A percentile compares a stretch with the other conserved stretches of the same genome.
These are phyloP conservation scores for Cyphellophora attinorum DNA, from an alignment of 2,329 filamentous ascomycete genomes.

Conservation along the genomic window DNA sequence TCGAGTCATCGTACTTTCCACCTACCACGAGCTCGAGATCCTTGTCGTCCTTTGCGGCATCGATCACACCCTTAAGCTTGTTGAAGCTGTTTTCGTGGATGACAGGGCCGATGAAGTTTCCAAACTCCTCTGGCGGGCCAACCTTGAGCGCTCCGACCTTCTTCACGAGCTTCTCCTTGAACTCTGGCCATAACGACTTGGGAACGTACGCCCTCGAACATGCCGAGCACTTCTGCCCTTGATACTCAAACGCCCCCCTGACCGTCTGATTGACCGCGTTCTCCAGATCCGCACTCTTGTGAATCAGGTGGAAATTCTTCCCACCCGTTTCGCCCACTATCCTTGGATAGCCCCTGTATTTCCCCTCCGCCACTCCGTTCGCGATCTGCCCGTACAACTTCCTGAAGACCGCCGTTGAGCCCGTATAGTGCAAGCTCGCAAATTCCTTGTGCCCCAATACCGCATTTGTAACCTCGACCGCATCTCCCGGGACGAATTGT, in stretches of 20 bases:
- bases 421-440: constrained; percentile 77
- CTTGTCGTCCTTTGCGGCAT: constrained; percentile 59
- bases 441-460: constrained; percentile 67
- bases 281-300: constrained; percentile 59
- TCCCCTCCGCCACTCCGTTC: constrained; percentile 64
- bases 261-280: constrained; percentile 69
- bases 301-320: constrained; percentile 77
- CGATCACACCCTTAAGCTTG: constrained; percentile 63
- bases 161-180: constrained; percentile 53
- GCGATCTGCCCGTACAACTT: constrained; percentile 77
- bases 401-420: constrained; percentile 76
- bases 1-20: constrained; percentile 61
- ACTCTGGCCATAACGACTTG: constrained; percentile 58
- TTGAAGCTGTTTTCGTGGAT: constrained; percentile 69
- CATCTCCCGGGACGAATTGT: constrained; percentile 78
- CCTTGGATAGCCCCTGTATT: constrained; percentile 68
- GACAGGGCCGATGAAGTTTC: constrained; percentile 70
- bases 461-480: constrained; percentile 65
- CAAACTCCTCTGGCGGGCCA: constrained; percentile 54
- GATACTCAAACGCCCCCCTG: constrained; percentile 72
- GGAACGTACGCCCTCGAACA: constrained; percentile 66
- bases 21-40: constrained; percentile 60
- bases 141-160: constrained; percentile 58
- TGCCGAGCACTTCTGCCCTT: constrained; percentile 77
- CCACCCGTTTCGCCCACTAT: constrained; percentile 77